These are phyloP conservation scores for Pseudogymnoascus sp. DNA, from an alignment of 2,329 filamentous ascomycete genomes.

Conservation along the genomic window DNA sequence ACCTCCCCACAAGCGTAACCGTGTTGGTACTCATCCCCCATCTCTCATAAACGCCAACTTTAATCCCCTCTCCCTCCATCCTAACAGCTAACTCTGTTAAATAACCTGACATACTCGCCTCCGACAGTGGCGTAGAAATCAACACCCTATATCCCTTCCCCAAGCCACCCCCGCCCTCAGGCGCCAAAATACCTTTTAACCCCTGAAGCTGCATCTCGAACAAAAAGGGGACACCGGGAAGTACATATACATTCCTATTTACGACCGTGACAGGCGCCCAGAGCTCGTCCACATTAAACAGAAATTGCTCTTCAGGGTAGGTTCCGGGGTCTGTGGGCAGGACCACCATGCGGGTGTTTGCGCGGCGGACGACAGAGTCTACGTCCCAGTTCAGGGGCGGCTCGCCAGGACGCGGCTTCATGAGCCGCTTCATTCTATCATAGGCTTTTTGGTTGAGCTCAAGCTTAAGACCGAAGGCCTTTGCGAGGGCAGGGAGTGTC, in stretches of 20 bases:
- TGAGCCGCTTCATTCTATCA: slow-evolving; percentile 74
- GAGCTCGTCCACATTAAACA: slow-evolving; percentile 72
- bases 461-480: slow-evolving; percentile 72
- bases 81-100: slow-evolving; percentile 69
- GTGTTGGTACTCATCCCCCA: slow-evolving; percentile 86
- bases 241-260: slow-evolving; percentile 87
- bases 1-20: slow-evolving; percentile 72
- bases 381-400: slow-evolving; percentile 76
- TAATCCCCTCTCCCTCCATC: slow-evolving; percentile 69
- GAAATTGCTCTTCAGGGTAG: slow-evolving; percentile 60
- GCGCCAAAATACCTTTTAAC: slow-evolving; percentile 62
- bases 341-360: slow-evolving; percentile 84
- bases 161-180: slow-evolving; percentile 65
- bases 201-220: slow-evolving; percentile 73
- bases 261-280: slow-evolving; percentile 89
- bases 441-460: slow-evolving; percentile 70
- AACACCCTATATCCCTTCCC: slow-evolving; percentile 73
- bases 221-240: slow-evolving; percentile 79
- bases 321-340: slow-evolving; percentile 66
- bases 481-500: slow-evolving; percentile 88
- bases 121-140: slow-evolving; percentile 78
- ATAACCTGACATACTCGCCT: slow-evolving; percentile 80
- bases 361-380: slow-evolving; percentile 67
- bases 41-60: slow-evolving; percentile 89
- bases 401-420: slow-evolving; percentile 63